Evolutionary conservation across 139 green algal species (phyloP), one percentile per base, ranked within the genome.

Genomic region (Closterium sp.): DNA sequence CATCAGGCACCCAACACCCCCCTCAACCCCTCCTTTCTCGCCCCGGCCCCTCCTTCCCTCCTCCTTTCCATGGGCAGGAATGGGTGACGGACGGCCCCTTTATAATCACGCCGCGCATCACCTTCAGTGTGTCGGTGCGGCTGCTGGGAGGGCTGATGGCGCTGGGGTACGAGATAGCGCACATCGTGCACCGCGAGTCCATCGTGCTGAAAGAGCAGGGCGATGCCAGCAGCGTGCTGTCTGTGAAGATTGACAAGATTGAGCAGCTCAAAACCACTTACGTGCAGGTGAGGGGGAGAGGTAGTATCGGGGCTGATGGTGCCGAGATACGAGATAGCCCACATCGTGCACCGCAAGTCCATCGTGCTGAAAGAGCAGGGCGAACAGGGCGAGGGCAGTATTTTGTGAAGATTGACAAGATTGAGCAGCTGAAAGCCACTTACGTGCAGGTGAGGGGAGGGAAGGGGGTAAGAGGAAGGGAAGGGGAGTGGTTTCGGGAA

Each of bases 71-170:
- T n/a, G n/a, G n/a, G n/a, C n/a, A n/a, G n/a, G n/a, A n/a, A n/a
- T n/a, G n/a, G n/a, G n/a, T n/a, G n/a, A n/a, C n/a, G n/a, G n/a
- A n/a, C n/a, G n/a, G n/a, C n/a, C n/a, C n/a, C n/a, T n/a, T n/a
- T n/a, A n/a, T n/a, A n/a, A n/a, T n/a, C n/a, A n/a, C n/a, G n/a
- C n/a, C n/a, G n/a, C n/a, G n/a, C n/a, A n/a, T n/a, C n/a, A n/a
- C n/a, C n/a, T n/a, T n/a, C n/a, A n/a, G n/a, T n/a, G n/a, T n/a
- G n/a, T n/a, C n/a, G n/a, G n/a, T n/a, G n/a, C n/a, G n/a, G n/a
- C n/a, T n/a, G n/a, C n/a, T n/a, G n/a, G n/a, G 98, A 21, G 98
- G 98, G 11, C 96, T 99, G 29, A 99, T 99, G 97, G 97, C 98
- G n/a, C 96, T 99, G 88, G 98, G 98, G 31, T 99, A 99, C 93